Base-by-base conservation (phyloP, 768 basidiomycete genomes). In the Serpula lacrymans region DNA sequence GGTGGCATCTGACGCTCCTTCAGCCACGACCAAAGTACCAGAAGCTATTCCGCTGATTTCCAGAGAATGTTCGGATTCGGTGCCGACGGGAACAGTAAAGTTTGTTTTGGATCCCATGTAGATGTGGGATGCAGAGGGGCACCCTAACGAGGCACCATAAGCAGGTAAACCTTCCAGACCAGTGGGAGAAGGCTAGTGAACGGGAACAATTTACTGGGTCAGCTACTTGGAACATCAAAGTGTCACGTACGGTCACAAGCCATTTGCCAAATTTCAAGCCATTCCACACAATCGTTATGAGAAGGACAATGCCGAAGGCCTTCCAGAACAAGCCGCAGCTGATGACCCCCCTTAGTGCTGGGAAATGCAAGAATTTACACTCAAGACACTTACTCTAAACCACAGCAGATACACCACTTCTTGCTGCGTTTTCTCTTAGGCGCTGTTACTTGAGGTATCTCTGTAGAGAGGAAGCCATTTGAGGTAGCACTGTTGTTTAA, bases 301-400 rank as follows among this genome's bases (percentile, higher is more conserved):
- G 55, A 3, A 65, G 42, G n/a, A 78, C 72, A 33, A 80, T 70
- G 16, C 68, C 76, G 37, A 78, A 60, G 2, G 72, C 73, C 50
- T 76, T 80, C 67, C 71, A 78, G 53, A 78, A 70, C 10, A 78
- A 56, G 23, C 61, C 60, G 47, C 75, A 77, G 46, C 77, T 79
- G 39, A n/a, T 32, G 38, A 9, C 9, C 17, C 38, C 26, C n/a
- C 17, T 12, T 16, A 37, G 18, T 14, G n/a, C 18, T 37, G 14
- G 8, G 31, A 14, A 14, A 33, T 33, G 31, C 20, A 18, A 6
- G 6, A 18, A 8, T 7, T 14, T 8, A n/a, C n/a, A n/a, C n/a
- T 33, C 35, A 14, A 23, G 13, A 12, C 26, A 17, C 72, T 41
- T 37, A 78, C 75, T 71, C 59, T 32, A 72, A 20, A 12, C 75